Percentiles rank a stretch among this genome's conserved stretches.
Evolutionary conservation across 805 yeast species (phyloP).

Genomic region (Candida ascalaphidarum): DNA sequence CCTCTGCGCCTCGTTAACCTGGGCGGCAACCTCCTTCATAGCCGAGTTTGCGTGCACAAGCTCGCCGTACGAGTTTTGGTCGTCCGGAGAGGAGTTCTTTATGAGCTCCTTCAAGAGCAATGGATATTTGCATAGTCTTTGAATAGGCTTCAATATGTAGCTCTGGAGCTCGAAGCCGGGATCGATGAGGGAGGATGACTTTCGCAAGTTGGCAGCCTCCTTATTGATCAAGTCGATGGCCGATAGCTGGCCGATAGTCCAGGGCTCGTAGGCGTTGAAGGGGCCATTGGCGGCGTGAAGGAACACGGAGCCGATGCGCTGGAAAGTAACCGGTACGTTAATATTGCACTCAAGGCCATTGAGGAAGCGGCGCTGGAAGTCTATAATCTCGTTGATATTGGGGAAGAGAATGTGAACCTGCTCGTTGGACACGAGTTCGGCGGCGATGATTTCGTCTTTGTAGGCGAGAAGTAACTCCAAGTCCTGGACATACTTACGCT

Average conservation of each 20-base stretch:
- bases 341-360: constrained; percentile 87
- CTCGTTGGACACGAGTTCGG: constrained; percentile 68
- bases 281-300: constrained; percentile 72
- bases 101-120: constrained; percentile 67
- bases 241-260: constrained; percentile 84
- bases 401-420: constrained; percentile 80
- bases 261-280: constrained; percentile 84
- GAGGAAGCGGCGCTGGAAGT: constrained; percentile 84
- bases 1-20: constrained; percentile 91
- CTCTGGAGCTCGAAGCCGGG: constrained; percentile 87
- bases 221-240: constrained; percentile 74
- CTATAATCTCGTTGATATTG: constrained; percentile 71
- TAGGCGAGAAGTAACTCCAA: constrained; percentile 66
- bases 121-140: constrained; percentile 93
- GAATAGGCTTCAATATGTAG: constrained; percentile 88
- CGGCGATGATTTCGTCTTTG: constrained; percentile 55
- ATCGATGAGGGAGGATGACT: constrained; percentile 54
- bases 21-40: constrained; percentile 75
- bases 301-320: constrained; percentile 84
- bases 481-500: constrained; percentile 88
- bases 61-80: constrained; percentile 44
- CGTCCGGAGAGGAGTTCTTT: constrained; percentile 39
- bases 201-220: constrained; percentile 49
- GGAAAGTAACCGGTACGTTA: constrained; percentile 61
- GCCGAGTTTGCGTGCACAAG: constrained; percentile 61